Evolutionary conservation across 805 yeast species (phyloP), one percentile per base, ranked within the genome.

Genomic region (Saccharomyces paradoxus): DNA sequence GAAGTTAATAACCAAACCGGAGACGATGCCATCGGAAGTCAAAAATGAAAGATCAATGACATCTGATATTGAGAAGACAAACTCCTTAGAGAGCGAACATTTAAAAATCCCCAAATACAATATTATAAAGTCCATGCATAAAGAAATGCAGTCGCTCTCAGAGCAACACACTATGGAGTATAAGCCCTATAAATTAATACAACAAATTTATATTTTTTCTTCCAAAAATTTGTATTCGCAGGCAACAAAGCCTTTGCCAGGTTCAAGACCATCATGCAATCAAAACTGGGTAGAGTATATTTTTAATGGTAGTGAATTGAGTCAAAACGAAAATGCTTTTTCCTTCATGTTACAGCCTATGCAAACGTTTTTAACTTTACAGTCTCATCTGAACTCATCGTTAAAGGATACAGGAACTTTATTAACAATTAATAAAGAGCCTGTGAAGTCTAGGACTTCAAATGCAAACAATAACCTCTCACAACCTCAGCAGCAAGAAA

Each of bases 201-300:
- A 60, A 5, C 56, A 60, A 49, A 52, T 68, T 12, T 55, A 62
- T n/a, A 60, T 69, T 4, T 61, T 56, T 46, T 60, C 71, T 1
- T 66, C 71, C 0, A 56, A 61, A 44, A 58, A 56, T 52, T 52
- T 63, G 21, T 69, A 67, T 55, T 63, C 61, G 28, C 67, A 67
- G 47, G 63, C 68, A 12, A 60, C 64, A 10, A 63, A 60, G 31
- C 71, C 71, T 14, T 53, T 62, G 47, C 58, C 62, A 26, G 69
- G 68, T 22, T 54, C 67, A 13, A 63, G 65, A 50, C 71, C 71
- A 22, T 58, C 71, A 4, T 57, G 62, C 31, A 56, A 56, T 37
- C 70, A 66, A 51, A 60, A 64, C 37, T 69, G 70, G 71, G 56
- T 67, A 2, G 67, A 68, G 50, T 69, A 55, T 56, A 59, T 59